phyloP scores from a whole-genome alignment of 1,284 basidiomycete genomes.

The Trametes sp. region DNA sequence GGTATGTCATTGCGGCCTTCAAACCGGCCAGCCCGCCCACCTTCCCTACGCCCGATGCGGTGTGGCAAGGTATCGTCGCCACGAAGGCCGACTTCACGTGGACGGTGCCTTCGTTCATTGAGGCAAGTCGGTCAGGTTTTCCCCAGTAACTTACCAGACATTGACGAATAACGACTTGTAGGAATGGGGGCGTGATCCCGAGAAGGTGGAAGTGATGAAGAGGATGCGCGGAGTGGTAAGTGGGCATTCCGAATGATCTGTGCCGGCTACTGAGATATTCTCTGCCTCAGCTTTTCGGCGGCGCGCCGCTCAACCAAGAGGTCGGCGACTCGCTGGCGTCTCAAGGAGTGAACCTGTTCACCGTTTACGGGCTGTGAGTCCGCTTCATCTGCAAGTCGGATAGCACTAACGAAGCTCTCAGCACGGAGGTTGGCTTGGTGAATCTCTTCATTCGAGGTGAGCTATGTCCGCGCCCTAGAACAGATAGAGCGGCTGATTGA shows the following conservation, averaged over 20 bases:
- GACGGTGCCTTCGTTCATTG: constrained; percentile 40
- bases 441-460: constrained; percentile 27
- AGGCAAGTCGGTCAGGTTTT: constrained; percentile 31
- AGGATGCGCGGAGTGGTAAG: constrained; percentile 33
- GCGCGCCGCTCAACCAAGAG: constrained; percentile 21
- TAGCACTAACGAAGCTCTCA: not conserved
- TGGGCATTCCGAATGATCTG: not conserved
- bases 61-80: constrained; percentile 30
- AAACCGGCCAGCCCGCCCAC: constrained; percentile 32
- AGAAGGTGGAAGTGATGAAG: constrained; percentile 28
- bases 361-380: constrained; percentile 22
- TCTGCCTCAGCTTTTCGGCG: constrained; percentile 18
- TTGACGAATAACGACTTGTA: not conserved
- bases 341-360: constrained; percentile 21
- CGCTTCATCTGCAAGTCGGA: not conserved
- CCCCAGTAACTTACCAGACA: too few relatives aligned
- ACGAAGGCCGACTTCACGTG: constrained; percentile 32
- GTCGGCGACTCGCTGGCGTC: constrained; percentile 17
- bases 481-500: too few relatives aligned
- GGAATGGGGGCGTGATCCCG: constrained; percentile 33
- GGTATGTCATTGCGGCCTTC: constrained; percentile 29
- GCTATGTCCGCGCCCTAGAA: too few relatives aligned
- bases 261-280: not conserved
- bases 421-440: constrained; percentile 34
- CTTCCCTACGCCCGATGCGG: constrained; percentile 33